Evolutionary conservation across 2,329 filamentous ascomycete genomes (phyloP), one percentile per base, ranked within the genome.

Genomic region (Epichloe sylvatica): DNA sequence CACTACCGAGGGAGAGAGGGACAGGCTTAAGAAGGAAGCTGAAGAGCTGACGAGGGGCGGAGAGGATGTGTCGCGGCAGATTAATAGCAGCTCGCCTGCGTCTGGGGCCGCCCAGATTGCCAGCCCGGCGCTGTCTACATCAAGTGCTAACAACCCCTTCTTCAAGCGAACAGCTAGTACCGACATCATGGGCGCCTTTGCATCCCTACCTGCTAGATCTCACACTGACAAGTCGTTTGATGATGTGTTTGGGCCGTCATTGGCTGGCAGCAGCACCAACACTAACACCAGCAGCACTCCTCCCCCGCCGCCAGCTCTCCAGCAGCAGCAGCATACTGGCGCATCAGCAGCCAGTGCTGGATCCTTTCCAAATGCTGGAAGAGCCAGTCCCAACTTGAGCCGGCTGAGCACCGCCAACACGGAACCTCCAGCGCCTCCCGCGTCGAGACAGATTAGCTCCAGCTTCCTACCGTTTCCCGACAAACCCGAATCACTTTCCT

Each of bases 71-170:
- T 68, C 72, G 34, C 74, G 73, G 58, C 78, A 73, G 63, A 70
- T 66, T 51, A 73, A 72, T 53, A 68, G 72, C 41, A 70, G 67
- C 56, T 76, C 77, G n/a, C 71, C 71, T 12, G 67, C 72, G 4
- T 64, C 72, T 12, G 61, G 62, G 3, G 64, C 71, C 52, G 62
- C 71, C 52, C 65, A 76, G 52, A 73, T 87, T 47, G 76, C 74
- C 50, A 94, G 86, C 64, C 87, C 89, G 40, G 75, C 80, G 50
- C 72, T 73, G 48, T 84, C 81, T 38, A 76, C 75, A 3, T 72
- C 81, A 42, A 91, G 83, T 63, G 86, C 77, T 57, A 96, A 89
- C 60, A 98, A 98, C 63, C 92, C 92, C 0, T 98, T 98, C 73
- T 96, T 96, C 72, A 82, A 88, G 60, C 73, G 80, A 43, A 78